Conservation (phyloP, 768 basidiomycete species). For the Russula sp. region DNA sequence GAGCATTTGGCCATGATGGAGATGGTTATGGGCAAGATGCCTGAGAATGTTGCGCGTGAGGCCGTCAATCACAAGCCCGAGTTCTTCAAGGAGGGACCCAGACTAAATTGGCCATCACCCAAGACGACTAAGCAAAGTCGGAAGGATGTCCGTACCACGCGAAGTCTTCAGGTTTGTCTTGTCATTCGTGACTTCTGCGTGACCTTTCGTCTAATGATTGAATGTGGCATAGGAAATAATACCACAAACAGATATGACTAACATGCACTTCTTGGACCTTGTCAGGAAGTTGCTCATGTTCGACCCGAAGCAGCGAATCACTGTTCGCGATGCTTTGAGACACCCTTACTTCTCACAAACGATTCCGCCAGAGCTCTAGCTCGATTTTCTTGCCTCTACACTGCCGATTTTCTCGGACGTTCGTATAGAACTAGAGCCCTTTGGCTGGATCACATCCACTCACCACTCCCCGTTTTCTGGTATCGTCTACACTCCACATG, state of each 20-base stretch:
- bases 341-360: slow-evolving; percentile 78
- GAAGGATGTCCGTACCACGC: slow-evolving; percentile 88
- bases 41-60: slow-evolving; percentile 69
- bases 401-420: slow-evolving; percentile 7
- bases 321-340: slow-evolving; percentile 78
- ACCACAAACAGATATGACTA: slow-evolving; percentile 62
- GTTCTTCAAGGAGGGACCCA: slow-evolving; percentile 81
- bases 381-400: slow-evolving; percentile 10
- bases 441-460: slow-evolving; percentile 14
- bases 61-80: slow-evolving; percentile 81
- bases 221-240: slow-evolving; percentile 68
- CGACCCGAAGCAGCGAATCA: slow-evolving; percentile 82
- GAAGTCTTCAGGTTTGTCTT: slow-evolving; percentile 58
- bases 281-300: slow-evolving; percentile 83
- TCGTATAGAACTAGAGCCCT: slow-evolving; percentile 15
- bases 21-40: slow-evolving; percentile 98
- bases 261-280: slow-evolving; percentile 78
- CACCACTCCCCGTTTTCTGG: neutral
- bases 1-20: slow-evolving; percentile 99
- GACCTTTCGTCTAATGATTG: neutral
- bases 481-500: slow-evolving; percentile 6
- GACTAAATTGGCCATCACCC: slow-evolving; percentile 89
- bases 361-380: slow-evolving; percentile 62
- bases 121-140: slow-evolving; percentile 84
- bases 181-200: neutral